These are phyloP conservation scores for Glycine tomentella DNA, from an alignment of 306 rosid genomes.

Conservation along the genomic window DNA sequence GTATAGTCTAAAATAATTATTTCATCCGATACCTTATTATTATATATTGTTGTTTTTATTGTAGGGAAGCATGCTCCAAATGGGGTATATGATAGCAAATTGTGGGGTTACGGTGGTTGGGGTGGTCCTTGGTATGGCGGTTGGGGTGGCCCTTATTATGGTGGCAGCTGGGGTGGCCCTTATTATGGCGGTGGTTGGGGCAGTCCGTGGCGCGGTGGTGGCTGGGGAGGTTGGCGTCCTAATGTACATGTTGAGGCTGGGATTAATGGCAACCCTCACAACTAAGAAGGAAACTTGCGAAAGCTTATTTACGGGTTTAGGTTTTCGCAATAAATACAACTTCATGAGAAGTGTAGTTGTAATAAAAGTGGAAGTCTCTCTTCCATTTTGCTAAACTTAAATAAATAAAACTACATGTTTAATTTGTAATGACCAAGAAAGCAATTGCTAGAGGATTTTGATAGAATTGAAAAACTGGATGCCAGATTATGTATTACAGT, in stretches of 20 bases:
- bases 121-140: background rate
- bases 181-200: background rate
- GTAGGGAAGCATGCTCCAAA: background rate
- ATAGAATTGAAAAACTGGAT: background rate
- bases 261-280: background rate
- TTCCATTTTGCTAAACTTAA: background rate
- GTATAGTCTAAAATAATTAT: no score
- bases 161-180: background rate
- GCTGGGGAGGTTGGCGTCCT: background rate
- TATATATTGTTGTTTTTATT: background rate
- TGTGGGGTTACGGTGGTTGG: background rate
- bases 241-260: no score
- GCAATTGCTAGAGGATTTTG: no score
- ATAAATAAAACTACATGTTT: background rate
- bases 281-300: background rate
- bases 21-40: background rate
- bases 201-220: background rate
- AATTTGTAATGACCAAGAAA: background rate
- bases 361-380: background rate
- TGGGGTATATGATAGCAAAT: constrained; percentile 14
- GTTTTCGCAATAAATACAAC: background rate
- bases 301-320: background rate
- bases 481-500: background rate
- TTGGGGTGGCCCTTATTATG: no score
- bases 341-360: background rate